Evolutionary conservation across 2,329 filamentous ascomycete species (phyloP), one percentile per base, ranked within the genome.

Genomic region (Coleophoma eucalyptorum): DNA sequence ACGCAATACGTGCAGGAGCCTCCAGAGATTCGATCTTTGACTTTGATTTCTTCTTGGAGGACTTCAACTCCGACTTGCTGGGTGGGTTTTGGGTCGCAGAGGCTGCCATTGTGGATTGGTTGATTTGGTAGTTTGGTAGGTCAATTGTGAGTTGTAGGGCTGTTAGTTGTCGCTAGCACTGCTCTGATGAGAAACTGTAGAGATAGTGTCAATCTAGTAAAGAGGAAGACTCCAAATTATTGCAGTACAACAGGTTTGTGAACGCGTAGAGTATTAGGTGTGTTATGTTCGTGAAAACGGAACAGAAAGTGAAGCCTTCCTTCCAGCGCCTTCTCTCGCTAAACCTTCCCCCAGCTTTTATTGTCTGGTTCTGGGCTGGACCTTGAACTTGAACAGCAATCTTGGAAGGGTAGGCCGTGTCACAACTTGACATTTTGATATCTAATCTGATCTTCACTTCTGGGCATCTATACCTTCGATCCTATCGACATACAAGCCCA

Each of bases 1-100:
- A 67, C 20, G 64, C 49, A 8, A 59, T 53, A 44, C 73, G 67
- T 54, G 72, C 69, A 50, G 77, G 72, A 52, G 77, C 74, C 21
- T 80, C 77, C 50, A 79, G 76, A 41, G 80, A 83, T 51, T 79
- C 76, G 63, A 67, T 68, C 73, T 78, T 82, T 56, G 77, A 65
- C 48, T 69, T 72, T 76, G 83, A 83, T 79, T 88, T 88, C 78
- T 86, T 87, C 73, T 79, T 83, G 56, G 81, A 76, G 54, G 80
- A 77, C 73, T 88, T 87, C 61, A 84, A 77, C 59, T 87, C 81
- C 61, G 77, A 68, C 63, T 78, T 76, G 58, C 76, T 72, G 60
- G 80, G 75, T 58, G 86, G 78, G 72, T 86, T 86, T 68, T 83
- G 79, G 62, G 81, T 76, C 56, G 79, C 69, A 59, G 83, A 66